These are phyloP conservation scores for Hypomyces rosellus DNA, from an alignment of 2,329 filamentous ascomycete genomes.

Conservation along the genomic window DNA sequence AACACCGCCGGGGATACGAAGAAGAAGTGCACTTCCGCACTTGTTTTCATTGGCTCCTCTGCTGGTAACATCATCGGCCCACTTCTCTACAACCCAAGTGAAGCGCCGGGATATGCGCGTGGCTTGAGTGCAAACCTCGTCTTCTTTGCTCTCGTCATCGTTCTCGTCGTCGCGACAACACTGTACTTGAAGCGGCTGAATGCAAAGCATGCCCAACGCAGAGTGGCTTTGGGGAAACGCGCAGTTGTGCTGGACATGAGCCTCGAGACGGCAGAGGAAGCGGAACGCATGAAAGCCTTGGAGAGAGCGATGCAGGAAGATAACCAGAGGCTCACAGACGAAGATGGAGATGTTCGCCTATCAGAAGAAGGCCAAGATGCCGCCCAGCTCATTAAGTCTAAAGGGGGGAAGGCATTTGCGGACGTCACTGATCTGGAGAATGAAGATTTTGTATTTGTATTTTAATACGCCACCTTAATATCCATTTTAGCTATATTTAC, in stretches of 20 bases:
- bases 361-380: slow-evolving; percentile 14
- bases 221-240: slow-evolving; percentile 54
- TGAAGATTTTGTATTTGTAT: slow-evolving; percentile 59
- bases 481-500: too few relatives aligned
- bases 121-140: slow-evolving; percentile 55
- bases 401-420: slow-evolving; percentile 24
- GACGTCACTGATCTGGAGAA: slow-evolving; percentile 57
- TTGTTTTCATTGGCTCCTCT: slow-evolving; percentile 59
- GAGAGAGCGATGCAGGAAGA: slow-evolving; percentile 17
- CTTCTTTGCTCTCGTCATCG: slow-evolving; percentile 54
- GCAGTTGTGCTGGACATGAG: slow-evolving; percentile 53
- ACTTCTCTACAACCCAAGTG: slow-evolving; percentile 53
- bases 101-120: slow-evolving; percentile 33
- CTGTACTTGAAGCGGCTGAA: slow-evolving; percentile 49
- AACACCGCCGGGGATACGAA: slow-evolving; percentile 66
- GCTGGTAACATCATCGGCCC: slow-evolving; percentile 62
- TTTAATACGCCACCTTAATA: slow-evolving; percentile 14
- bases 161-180: slow-evolving; percentile 38
- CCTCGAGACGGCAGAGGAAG: slow-evolving; percentile 45
- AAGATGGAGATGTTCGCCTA: slow-evolving; percentile 6
- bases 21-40: slow-evolving; percentile 57
- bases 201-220: slow-evolving; percentile 44
- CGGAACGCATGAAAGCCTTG: slow-evolving; percentile 29
- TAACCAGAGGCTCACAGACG: slow-evolving; percentile 5
- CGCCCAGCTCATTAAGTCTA: slow-evolving; percentile 7